Evolutionary conservation across 441 rosid species (phyloP), one percentile per base, ranked within the genome.

Genomic region (Melastoma candidum): DNA sequence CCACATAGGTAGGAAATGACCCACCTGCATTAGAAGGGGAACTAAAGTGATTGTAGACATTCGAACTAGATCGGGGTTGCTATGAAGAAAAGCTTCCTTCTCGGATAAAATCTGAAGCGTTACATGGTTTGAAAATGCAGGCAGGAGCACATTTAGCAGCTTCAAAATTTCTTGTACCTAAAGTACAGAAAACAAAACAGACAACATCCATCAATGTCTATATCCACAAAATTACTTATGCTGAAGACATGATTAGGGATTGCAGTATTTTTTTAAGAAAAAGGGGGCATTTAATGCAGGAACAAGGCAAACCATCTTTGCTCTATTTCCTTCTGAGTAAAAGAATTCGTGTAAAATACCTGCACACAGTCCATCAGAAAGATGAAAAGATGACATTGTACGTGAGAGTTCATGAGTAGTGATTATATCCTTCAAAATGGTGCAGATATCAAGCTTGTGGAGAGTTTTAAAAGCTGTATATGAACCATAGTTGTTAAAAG

Each of bases 81-180:
- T 66, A 56, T 60, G 67, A 63, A 89, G 71, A 74, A 80, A 87
- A 12, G 72, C 73, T 64, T 77, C 78, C 63, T 85, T 89, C 52
- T 89, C 96, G 62, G 63, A 68, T 49, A 72, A 41, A 51, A 63
- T 75, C 67, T 79, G 84, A 74, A 47, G 49, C 63, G 58, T 74
- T 53, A 65, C 71, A 51, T 72, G 79, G 60, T 62, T 69, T 13
- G 69, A 55, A 48, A 80, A 68, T 12, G 73, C 51, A 27, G 97
- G 99, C 47, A 94, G 89, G 64, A 94, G 90, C 79, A 75, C 94
- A 71, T 81, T 79, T 47, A 89, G 72, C 87, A 94, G 71, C 79
- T 83, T 89, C 75, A 94, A 72, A 63, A 94, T 85, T 78, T 87
- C 97, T 68, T 77, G 82, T 57, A 87, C 86, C 99, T 90, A 77